phyloP scores from a whole-genome alignment of 2,329 filamentous ascomycete genomes.

The Claviceps paspali region DNA sequence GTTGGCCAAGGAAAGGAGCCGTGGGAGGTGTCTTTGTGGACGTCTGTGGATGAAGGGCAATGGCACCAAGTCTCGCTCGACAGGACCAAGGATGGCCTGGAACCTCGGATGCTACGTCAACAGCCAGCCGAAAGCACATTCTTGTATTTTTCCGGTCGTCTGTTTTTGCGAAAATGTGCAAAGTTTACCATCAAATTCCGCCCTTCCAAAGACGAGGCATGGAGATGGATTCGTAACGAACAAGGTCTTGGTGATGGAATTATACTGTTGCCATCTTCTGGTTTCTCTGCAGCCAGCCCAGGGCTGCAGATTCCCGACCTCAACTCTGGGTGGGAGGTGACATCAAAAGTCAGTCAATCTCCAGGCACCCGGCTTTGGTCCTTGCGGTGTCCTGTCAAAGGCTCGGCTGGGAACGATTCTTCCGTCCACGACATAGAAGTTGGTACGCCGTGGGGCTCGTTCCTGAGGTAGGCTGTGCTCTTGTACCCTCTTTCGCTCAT shows the following conservation, averaged over 20 bases:
- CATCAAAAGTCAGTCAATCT: conserved; percentile 45
- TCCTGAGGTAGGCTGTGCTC: conserved; percentile 30
- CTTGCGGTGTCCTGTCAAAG: conserved; percentile 40
- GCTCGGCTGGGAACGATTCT: conserved; percentile 42
- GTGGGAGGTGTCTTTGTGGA: conserved; percentile 68
- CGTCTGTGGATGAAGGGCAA: conserved; percentile 39
- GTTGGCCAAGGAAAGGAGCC: conserved; percentile 33
- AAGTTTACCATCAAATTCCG: conserved; percentile 62
- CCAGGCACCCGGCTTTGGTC: conserved; percentile 57
- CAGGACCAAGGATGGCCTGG: conserved; percentile 10
- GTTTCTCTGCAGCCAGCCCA: conserved; percentile 24
- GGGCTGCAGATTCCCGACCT: conserved; percentile 41
- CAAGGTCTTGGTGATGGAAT: conserved; percentile 50
- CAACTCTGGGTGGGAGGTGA: conserved; percentile 38
- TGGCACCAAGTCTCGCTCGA: conserved; percentile 36
- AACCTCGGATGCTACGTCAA: conserved; percentile 37
- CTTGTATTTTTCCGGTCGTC: conserved; percentile 37
- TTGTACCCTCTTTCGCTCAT: background rate
- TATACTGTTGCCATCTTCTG: conserved; percentile 27
- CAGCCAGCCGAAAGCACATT: conserved; percentile 12
- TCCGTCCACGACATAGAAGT: conserved; percentile 39
- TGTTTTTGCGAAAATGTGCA: conserved; percentile 33
- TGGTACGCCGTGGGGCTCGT: conserved; percentile 44
- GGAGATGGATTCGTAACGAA: conserved; percentile 58
- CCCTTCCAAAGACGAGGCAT: conserved; percentile 31